A percentile compares a stretch with the other conserved stretches of the same genome.
These are phyloP conservation scores for Apiospora aurea DNA, from an alignment of 2,329 filamentous ascomycete species.

Conservation along the genomic window DNA sequence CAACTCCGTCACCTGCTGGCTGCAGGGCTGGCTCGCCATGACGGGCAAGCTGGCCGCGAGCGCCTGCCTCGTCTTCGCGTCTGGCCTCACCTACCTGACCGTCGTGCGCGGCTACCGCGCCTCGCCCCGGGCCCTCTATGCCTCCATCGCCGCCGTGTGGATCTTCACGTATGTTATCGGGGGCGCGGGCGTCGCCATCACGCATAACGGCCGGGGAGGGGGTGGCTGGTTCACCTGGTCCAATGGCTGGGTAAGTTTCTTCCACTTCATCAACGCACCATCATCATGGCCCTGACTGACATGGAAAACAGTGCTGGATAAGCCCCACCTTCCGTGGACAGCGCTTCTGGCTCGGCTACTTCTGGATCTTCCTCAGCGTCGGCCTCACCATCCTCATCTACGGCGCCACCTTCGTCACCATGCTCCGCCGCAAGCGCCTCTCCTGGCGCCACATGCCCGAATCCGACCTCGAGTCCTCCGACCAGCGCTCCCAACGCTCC, in stretches of 20 bases:
- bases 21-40: conserved; percentile 74
- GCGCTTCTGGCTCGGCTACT: conserved; percentile 26
- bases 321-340: conserved; percentile 2
- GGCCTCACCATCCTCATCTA: conserved; percentile 13
- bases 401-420: not conserved
- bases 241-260: conserved; percentile 26
- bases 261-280: conserved; percentile 24
- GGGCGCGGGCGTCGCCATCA: conserved; percentile 55
- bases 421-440: not conserved
- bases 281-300: not conserved
- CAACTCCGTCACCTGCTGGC: conserved; percentile 59
- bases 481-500: not conserved
- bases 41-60: conserved; percentile 71
- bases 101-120: conserved; percentile 64
- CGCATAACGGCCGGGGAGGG: conserved; percentile 50
- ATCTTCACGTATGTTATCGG: conserved; percentile 64
- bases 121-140: conserved; percentile 57
- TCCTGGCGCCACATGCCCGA: conserved; percentile 1
- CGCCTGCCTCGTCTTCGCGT: conserved; percentile 71
- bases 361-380: conserved; percentile 26
- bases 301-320: conserved; percentile 28
- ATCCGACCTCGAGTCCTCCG: not conserved
- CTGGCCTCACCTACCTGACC: conserved; percentile 69
- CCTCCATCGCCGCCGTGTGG: conserved; percentile 60
- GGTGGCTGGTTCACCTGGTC: conserved; percentile 35